A percentile compares a stretch with the other conserved stretches of the same genome.
Conservation (phyloP, 2,329 filamentous ascomycete genomes). For the Davidsoniella virescens region DNA sequence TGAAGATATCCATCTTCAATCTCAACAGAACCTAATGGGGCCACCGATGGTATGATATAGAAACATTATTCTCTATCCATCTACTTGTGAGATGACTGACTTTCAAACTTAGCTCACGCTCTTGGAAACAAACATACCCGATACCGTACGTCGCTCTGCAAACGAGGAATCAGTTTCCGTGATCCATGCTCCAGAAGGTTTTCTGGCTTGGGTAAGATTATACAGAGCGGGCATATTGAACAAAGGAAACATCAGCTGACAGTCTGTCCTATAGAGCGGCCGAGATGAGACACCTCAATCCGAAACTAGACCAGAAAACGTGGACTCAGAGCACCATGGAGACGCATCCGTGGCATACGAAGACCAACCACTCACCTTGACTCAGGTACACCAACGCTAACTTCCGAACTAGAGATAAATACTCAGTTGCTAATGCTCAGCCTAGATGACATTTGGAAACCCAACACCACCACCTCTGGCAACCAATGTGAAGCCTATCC, state of each 20-base stretch:
- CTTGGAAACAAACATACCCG: constrained; percentile 40
- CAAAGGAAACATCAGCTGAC: not conserved
- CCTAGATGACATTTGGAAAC: constrained; percentile 9
- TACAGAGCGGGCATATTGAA: not conserved
- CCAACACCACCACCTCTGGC: constrained; percentile 55
- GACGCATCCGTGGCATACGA: constrained; percentile 4
- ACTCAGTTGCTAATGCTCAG: not conserved
- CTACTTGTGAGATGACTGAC: not conserved
- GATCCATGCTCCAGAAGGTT: constrained; percentile 77
- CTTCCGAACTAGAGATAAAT: not conserved
- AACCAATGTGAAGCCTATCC: constrained; percentile 52
- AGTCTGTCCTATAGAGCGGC: not conserved
- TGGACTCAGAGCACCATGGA: constrained; percentile 1
- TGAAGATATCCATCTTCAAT: constrained; percentile 33
- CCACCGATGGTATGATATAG: constrained; percentile 8
- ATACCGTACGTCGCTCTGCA: constrained; percentile 38
- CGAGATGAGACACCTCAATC: constrained; percentile 1
- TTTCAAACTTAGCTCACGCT: constrained; percentile 20
- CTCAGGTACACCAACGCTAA: not conserved
- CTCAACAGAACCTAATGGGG: not conserved
- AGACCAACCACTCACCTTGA: not conserved
- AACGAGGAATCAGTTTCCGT: constrained; percentile 75
- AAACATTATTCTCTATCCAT: not conserved
- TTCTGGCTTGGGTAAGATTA: constrained; percentile 55
- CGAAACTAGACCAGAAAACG: constrained; percentile 3